phyloP scores from a whole-genome alignment of 768 basidiomycete species.

The Naganishia vishniacii region DNA sequence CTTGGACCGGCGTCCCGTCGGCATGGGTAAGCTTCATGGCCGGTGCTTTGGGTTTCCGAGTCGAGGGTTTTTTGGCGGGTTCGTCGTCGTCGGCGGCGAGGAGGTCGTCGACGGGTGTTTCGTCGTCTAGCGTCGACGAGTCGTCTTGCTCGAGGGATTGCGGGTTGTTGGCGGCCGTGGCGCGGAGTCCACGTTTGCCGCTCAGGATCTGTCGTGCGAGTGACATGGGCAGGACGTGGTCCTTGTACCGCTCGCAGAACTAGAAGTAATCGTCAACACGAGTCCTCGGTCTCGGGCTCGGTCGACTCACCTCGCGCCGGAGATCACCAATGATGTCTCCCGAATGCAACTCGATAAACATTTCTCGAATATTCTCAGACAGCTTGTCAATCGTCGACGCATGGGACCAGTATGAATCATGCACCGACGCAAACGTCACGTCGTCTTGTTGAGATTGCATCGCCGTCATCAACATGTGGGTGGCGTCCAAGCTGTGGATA shows the following conservation, averaged over 20 bases:
- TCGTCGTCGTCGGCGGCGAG: slow-evolving; percentile 47
- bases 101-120: background rate
- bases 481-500: slow-evolving; percentile 93
- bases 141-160: background rate
- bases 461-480: slow-evolving; percentile 97
- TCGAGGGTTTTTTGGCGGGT: background rate
- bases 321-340: slow-evolving; percentile 74
- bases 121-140: background rate
- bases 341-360: slow-evolving; percentile 86
- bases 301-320: slow-evolving; percentile 60
- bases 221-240: slow-evolving; percentile 48
- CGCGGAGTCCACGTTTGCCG: slow-evolving; percentile 5
- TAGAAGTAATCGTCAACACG: slow-evolving; percentile 38
- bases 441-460: slow-evolving; percentile 70
- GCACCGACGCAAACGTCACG: slow-evolving; percentile 87
- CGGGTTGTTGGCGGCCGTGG: background rate
- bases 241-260: slow-evolving; percentile 73
- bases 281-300: background rate
- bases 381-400: slow-evolving; percentile 78
- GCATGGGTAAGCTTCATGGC: slow-evolving; percentile 15
- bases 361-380: slow-evolving; percentile 82
- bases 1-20: slow-evolving; percentile 14
- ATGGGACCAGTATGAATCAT: slow-evolving; percentile 99
- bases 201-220: slow-evolving; percentile 33
- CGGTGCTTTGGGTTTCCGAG: slow-evolving; percentile 16